Evolutionary conservation across 441 rosid species (phyloP).

Genomic region (California macrophylla): DNA sequence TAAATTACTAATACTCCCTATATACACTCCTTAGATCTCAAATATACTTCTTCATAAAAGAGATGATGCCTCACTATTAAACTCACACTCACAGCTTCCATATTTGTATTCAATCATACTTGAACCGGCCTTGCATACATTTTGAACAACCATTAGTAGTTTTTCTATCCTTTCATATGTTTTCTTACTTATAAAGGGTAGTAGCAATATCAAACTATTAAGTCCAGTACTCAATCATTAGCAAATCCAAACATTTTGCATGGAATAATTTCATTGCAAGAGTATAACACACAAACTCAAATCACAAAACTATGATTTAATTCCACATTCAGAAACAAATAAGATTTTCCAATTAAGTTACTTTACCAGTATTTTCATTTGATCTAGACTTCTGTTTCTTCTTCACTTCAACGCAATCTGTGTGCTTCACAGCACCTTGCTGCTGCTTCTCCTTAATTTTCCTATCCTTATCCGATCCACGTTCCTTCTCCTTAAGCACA

Average conservation of each 20-base stretch:
- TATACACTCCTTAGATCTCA: not conserved
- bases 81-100: not conserved
- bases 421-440: conserved; percentile 1
- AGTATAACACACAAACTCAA: not conserved
- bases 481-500: not conserved
- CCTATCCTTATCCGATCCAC: not conserved
- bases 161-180: not conserved
- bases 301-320: not conserved
- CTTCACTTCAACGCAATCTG: not conserved
- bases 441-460: not conserved
- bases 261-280: not conserved
- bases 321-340: not conserved
- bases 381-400: not conserved
- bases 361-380: conserved; percentile 3
- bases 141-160: not conserved
- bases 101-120: not conserved
- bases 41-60: not conserved
- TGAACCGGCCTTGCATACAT: not conserved
- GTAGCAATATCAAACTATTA: not conserved
- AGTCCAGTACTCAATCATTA: not conserved
- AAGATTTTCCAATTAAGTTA: conserved; percentile 1
- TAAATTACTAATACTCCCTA: not conserved
- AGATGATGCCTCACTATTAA: not conserved
- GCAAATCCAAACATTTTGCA: not conserved
- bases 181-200: not conserved